A percentile compares a stretch with the other conserved stretches of the same genome.
Conservation (phyloP, 331 rosid species). For the Malus hybrid region DNA sequence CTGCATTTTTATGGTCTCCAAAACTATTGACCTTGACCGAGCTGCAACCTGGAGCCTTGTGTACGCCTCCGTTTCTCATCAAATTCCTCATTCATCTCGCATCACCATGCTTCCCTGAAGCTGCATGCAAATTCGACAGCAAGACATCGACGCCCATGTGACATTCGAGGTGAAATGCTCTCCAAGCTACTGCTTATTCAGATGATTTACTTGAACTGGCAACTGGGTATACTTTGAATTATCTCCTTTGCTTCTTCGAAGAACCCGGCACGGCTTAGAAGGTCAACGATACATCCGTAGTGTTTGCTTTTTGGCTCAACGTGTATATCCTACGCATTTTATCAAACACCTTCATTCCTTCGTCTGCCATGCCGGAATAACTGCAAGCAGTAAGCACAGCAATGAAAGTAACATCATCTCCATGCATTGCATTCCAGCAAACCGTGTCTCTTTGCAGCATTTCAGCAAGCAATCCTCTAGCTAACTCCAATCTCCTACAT, state of each 20-base stretch:
- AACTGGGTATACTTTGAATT: conserved; percentile 23
- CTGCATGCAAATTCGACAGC: conserved; percentile 53
- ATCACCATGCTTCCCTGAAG: conserved; percentile 40
- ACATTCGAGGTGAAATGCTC: conserved; percentile 44
- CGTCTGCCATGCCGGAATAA: conserved; percentile 51
- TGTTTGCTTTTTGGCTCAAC: conserved; percentile 63
- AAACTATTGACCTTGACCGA: conserved; percentile 58
- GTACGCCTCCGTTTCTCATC: conserved; percentile 50
- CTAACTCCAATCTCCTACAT: conserved; percentile 52
- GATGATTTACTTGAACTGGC: conserved; percentile 26
- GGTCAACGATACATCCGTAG: conserved; percentile 63
- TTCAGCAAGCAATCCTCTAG: conserved; percentile 35
- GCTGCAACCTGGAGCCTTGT: conserved; percentile 73
- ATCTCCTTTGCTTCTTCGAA: conserved; percentile 55
- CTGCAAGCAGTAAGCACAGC: conserved; percentile 71
- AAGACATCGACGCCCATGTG: conserved; percentile 65
- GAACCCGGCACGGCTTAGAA: conserved; percentile 49
- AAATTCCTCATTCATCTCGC: conserved; percentile 50
- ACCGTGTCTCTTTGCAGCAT: conserved; percentile 41
- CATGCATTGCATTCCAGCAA: conserved; percentile 77
- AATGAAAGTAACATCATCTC: conserved; percentile 73
- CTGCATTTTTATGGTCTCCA: conserved; percentile 37
- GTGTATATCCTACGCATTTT: conserved; percentile 41
- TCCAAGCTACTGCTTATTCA: conserved; percentile 63
- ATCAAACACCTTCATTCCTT: conserved; percentile 41